Base-by-base conservation (phyloP, 352 stramenopile genomes). In the Phytophthora ramorum region DNA sequence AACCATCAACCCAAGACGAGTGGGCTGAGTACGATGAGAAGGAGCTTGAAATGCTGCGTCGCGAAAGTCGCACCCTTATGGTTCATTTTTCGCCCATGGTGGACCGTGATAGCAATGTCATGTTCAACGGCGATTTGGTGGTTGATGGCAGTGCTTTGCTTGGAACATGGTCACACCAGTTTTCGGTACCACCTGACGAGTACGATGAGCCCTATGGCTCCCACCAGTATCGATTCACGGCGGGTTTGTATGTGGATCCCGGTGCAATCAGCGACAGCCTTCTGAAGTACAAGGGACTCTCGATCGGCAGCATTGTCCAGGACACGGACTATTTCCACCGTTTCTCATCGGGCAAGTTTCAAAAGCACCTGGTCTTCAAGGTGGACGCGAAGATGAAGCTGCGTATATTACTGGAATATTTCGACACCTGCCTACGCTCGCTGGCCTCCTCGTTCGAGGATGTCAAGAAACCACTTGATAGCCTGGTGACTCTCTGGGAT, bases 221-320 rank as follows among this genome's bases (percentile, higher is more conserved):
- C n/a, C 63, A 65, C 22, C 69, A 69, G 2, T 79, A 82, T 50
- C 72, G 69, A 16, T 84, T 90, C 24, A 79, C 81, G 0, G 71
- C 91, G 12, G 86, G 84, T 0, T 66, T 95, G 22, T 95, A 95
- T 28, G 79, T 82, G 19, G 84, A 95, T 51, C 76, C 86, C 7
- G 79, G 74, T 26, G 74, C 69, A 5, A 77, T 82, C 3, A 89
- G 76, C 50, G 83, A 91, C 45, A 73, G 73, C 16, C 63, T 95
- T 40, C 72, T 95, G 26, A 92, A 91, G 71, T 95, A 91, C 69
- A 95, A 95, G 61, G 86, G 86, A 0, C 58, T 93, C 10, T 93
- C 84, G 0, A 78, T 93, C 9, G 86, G 86, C 10, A 93, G 86
- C 52, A 89, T 95, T 37, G 57, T 91, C 0, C 79, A 92, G 34